Conservation (phyloP, 441 rosid genomes). For the Euphorbia corollata region DNA sequence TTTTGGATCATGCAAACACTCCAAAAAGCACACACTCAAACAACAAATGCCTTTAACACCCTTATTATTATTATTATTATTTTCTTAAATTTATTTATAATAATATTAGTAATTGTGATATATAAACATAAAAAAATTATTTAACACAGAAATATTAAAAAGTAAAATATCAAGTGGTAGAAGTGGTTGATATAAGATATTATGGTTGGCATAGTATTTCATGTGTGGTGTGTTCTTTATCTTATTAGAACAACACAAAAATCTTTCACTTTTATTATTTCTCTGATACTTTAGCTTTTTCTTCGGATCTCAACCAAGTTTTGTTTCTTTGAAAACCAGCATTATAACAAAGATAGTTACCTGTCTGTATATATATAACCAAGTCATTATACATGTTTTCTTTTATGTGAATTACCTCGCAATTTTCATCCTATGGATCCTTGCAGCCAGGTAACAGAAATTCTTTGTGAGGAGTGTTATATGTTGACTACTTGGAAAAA, state of each 20-base stretch:
- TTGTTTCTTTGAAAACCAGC: constrained; percentile 41
- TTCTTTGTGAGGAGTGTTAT: no score
- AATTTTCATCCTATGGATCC: no score
- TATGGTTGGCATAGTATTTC: not conserved
- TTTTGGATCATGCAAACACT: constrained; percentile 48
- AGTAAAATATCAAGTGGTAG: constrained; percentile 10
- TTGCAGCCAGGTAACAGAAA: no score
- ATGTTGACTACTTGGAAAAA: no score
- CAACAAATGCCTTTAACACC: constrained; percentile 6
- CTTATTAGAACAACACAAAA: not conserved
- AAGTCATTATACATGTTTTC: no score
- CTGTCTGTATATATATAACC: constrained; percentile 13
- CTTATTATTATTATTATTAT: not conserved
- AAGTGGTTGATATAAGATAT: not conserved
- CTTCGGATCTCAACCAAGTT: constrained; percentile 48
- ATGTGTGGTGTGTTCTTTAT: not conserved
- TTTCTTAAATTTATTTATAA: not conserved
- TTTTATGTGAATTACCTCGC: no score
- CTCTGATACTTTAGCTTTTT: constrained; percentile 31
- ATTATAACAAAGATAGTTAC: constrained; percentile 43
- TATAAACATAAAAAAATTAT: not conserved
- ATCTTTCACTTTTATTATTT: constrained; percentile 3
- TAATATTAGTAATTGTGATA: no score
- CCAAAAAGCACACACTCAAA: constrained; percentile 38
- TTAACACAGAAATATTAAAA: not conserved